Evolutionary conservation across 371 early-diverging fungal genomes (phyloP).

Genomic region (Chytridiales sp.): DNA sequence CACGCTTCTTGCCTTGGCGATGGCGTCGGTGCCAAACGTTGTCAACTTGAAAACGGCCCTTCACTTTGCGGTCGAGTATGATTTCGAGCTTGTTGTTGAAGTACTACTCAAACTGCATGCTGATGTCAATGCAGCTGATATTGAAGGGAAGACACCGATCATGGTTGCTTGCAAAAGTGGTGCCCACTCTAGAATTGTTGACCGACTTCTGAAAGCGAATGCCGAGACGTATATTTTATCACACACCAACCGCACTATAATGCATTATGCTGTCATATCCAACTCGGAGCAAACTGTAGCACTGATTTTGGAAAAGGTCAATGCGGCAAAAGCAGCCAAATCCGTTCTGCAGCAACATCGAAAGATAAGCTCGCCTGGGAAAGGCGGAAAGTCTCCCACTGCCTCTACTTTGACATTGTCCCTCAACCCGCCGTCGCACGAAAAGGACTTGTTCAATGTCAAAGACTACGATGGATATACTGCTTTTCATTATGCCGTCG

Average conservation of each 20-base stretch:
- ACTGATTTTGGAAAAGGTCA: background rate
- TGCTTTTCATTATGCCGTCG: too few species aligned
- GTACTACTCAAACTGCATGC: slow-evolving; percentile 5
- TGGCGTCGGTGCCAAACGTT: background rate
- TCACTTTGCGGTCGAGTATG: slow-evolving; percentile 5
- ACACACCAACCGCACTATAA: too few species aligned
- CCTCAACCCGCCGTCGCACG: too few species aligned
- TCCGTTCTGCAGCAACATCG: too few species aligned
- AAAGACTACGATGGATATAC: too few species aligned
- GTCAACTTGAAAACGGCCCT: background rate
- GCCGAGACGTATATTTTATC: too few species aligned
- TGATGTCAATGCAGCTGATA: slow-evolving; percentile 1
- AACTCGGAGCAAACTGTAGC: background rate
- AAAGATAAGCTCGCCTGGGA: too few species aligned
- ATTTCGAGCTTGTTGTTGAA: background rate
- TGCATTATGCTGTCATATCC: background rate
- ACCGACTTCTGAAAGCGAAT: slow-evolving; percentile 1
- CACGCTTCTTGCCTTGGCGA: background rate
- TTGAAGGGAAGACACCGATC: background rate
- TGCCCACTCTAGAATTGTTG: background rate
- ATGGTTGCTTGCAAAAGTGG: background rate
- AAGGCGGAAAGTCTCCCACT: too few species aligned
- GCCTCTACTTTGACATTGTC: too few species aligned
- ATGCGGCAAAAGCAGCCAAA: too few species aligned
- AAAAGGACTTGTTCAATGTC: too few species aligned